Evolutionary conservation across 495 filamentous ascomycete genomes (phyloP), one percentile per base, ranked within the genome.

Genomic region (Tuber calosporum): DNA sequence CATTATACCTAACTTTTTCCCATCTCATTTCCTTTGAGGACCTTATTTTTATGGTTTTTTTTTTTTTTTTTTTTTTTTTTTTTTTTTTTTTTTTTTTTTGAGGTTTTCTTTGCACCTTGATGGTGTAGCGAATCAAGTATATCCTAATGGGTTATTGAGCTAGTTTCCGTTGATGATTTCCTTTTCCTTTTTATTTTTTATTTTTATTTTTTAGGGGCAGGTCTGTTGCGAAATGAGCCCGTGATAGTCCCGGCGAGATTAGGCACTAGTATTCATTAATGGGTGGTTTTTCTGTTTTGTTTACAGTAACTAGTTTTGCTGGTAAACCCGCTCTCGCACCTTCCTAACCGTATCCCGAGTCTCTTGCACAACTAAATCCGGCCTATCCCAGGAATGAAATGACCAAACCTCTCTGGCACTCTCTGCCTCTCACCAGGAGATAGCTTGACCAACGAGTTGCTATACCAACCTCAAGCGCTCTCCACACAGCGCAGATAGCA

Each of bases 401-500:
- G 75, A n/a, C 75, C 75, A 6, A 70, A 77, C 34, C 41, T 66
- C 40, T 77, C 39, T 19, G 74, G 74, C 38, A 8, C 43, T 19
- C 22, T n/a, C 72, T 41, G 38, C 22, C 45, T 77, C 43, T 69
- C 74, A 22, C 39, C 30, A 17, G 26, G 15, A 45, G 75, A 77
- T 26, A 73, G 66, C 53, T 48, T 7, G n/a, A 53, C 53, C 67
- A 70, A 43, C 8, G 70, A 69, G 36, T 22, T 34, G 53, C 69
- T 69, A 19, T 73, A 77, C 20, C 38, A 11, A 41, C 72, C 70
- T 70, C 69, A 73, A 26, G 74, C 66, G 17, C 66, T 73, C 66
- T 77, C 68, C 3, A 67, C 74, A 58, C 77, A 77, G n/a, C 22
- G n/a, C 26, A 77, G 66, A 48, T 77, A 77, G 30, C 75, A 73